Evolutionary conservation across 83 land plant genomes (phyloP).

Genomic region (Thuja plicata): DNA sequence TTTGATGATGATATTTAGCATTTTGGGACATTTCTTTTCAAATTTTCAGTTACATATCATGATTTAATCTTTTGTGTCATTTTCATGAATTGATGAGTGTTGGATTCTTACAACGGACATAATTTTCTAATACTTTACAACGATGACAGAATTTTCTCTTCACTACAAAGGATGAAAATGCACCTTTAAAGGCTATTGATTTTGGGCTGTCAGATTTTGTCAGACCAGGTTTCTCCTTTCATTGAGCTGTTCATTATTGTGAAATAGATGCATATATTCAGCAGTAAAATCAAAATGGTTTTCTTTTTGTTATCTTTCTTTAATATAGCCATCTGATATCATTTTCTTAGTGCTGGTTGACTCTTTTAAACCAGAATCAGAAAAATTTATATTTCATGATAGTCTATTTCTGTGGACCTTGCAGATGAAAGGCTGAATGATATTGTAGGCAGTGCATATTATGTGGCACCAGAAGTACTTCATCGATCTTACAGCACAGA

Average conservation of each 20-base stretch:
- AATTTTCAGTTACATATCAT: not conserved
- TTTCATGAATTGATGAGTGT: not conserved
- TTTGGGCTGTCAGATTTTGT: constrained; percentile 66
- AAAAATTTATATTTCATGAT: not conserved
- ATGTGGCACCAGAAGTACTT: constrained; percentile 45
- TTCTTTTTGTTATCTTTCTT: not conserved
- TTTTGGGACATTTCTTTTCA: not conserved
- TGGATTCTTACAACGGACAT: no score
- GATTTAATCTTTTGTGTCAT: not conserved
- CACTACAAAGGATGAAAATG: constrained; percentile 58
- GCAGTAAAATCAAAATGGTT: not conserved
- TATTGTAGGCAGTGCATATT: constrained; percentile 42
- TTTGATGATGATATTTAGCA: not conserved
- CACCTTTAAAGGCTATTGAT: constrained; percentile 61
- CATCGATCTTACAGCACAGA: constrained; percentile 36
- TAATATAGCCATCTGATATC: not conserved
- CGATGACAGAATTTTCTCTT: constrained; percentile 45
- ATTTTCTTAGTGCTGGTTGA: not conserved
- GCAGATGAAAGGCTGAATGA: constrained; percentile 40
- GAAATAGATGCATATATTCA: not conserved
- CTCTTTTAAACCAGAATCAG: constrained; percentile 40
- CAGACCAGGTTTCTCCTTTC: constrained; percentile 35
- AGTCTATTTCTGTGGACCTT: not conserved
- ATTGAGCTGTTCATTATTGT: not conserved
- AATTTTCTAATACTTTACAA: not conserved